These are phyloP conservation scores for Pholiota molesta DNA, from an alignment of 768 basidiomycete genomes.

Conservation along the genomic window DNA sequence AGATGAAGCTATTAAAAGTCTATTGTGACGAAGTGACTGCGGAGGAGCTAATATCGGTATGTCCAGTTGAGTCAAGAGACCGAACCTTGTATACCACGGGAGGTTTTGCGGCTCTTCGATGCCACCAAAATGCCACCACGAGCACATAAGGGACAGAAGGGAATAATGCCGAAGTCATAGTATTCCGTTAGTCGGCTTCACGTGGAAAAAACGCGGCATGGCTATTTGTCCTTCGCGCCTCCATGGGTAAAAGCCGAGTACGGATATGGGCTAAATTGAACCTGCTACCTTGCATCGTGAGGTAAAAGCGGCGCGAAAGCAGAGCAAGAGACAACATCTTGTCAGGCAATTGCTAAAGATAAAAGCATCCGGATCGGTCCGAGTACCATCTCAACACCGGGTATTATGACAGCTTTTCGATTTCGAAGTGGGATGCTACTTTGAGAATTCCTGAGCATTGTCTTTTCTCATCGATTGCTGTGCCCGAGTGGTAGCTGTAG, in stretches of 20 bases:
- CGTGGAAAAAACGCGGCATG: conserved; percentile 10
- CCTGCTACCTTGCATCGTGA: neutral
- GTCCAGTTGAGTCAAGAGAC: neutral
- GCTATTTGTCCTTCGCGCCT: neutral
- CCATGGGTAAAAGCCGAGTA: neutral
- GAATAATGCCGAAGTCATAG: conserved; percentile 6
- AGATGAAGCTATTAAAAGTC: conserved; percentile 2
- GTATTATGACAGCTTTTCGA: neutral
- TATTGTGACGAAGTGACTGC: neutral
- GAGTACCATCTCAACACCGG: neutral
- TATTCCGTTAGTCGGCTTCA: conserved; percentile 6
- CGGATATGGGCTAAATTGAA: neutral
- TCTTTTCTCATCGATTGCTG: neutral
- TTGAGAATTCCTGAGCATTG: neutral
- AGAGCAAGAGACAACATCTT: neutral
- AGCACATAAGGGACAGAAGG: neutral
- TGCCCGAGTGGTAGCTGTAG: neutral
- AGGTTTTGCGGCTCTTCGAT: neutral
- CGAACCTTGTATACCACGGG: neutral
- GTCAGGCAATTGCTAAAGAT: neutral
- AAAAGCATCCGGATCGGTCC: neutral
- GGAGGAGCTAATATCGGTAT: neutral
- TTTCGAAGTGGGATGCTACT: neutral
- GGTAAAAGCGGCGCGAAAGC: neutral
- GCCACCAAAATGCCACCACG: neutral